A percentile compares a stretch with the other conserved stretches of the same genome.
Conservation (phyloP, 148 eudicot genomes). For the Oxyria digyna region DNA sequence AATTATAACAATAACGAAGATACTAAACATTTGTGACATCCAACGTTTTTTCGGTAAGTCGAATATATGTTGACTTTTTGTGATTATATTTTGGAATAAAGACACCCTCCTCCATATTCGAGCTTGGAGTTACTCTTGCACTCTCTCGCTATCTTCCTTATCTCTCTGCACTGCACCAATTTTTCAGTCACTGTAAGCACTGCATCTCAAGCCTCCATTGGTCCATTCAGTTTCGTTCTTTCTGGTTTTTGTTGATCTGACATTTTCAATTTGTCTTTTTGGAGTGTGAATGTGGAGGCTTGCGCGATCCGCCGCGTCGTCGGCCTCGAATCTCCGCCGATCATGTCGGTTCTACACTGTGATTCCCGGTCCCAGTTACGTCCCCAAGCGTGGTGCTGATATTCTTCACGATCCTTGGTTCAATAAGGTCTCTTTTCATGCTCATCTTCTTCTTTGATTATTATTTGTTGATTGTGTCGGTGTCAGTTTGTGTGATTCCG, state of each 20-base stretch:
- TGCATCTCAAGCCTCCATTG: not conserved
- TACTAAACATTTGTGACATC: no score
- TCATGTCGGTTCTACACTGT: constrained; percentile 49
- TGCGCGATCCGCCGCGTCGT: constrained; percentile 27
- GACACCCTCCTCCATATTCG: no score
- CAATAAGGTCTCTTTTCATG: constrained; percentile 51
- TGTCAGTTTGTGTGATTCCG: not conserved
- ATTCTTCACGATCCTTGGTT: constrained; percentile 99
- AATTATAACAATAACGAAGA: no score
- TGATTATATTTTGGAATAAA: no score
- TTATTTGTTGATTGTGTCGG: not conserved
- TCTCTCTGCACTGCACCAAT: not conserved
- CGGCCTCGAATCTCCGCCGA: constrained; percentile 47
- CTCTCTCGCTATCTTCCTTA: not conserved
- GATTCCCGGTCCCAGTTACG: constrained; percentile 84
- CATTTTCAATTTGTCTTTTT: not conserved
- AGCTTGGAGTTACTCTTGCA: not conserved
- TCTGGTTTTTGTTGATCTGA: not conserved
- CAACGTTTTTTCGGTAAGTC: no score
- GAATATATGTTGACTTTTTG: no score
- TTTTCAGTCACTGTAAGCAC: constrained; percentile 5
- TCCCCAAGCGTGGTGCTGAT: constrained; percentile 92
- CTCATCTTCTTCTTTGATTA: not conserved
- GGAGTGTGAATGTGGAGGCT: constrained; percentile 45
- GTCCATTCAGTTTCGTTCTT: not conserved